These are phyloP conservation scores for Spizellomyces sp. DNA, from an alignment of 192 early-diverging fungal genomes.

Conservation along the genomic window DNA sequence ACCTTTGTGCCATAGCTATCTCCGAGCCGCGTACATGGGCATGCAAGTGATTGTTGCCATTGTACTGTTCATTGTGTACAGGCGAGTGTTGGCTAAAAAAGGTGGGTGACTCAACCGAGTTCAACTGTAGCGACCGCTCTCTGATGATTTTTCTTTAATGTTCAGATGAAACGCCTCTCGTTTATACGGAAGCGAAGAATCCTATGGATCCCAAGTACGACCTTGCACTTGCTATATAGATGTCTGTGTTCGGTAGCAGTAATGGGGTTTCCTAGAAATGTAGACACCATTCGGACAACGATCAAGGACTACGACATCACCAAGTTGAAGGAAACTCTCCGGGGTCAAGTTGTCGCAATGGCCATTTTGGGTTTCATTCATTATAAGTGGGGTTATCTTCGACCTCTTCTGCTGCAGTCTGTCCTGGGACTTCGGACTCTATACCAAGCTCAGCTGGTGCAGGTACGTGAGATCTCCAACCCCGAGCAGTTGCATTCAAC, in stretches of 20 bases:
- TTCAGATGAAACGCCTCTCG: slow-evolving; percentile 74
- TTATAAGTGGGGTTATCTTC: slow-evolving; percentile 84
- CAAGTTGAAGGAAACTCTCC: slow-evolving; percentile 68
- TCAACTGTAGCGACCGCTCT: not conserved
- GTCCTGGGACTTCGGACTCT: slow-evolving; percentile 76
- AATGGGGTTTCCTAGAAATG: slow-evolving; percentile 38
- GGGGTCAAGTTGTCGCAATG: slow-evolving; percentile 68
- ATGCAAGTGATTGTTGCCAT: slow-evolving; percentile 60
- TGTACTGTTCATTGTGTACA: slow-evolving; percentile 50
- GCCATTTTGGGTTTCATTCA: slow-evolving; percentile 79
- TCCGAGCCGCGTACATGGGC: slow-evolving; percentile 58
- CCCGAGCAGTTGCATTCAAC: too few species aligned
- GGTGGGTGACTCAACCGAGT: slow-evolving; percentile 43
- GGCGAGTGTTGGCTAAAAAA: slow-evolving; percentile 68
- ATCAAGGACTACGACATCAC: slow-evolving; percentile 78
- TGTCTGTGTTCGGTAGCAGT: not conserved
- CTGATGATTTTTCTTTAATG: not conserved
- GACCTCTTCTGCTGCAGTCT: slow-evolving; percentile 86
- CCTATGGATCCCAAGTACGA: slow-evolving; percentile 47
- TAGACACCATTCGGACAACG: slow-evolving; percentile 62
- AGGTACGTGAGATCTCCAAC: slow-evolving; percentile 12
- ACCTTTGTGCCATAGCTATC: slow-evolving; percentile 27
- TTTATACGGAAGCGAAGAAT: slow-evolving; percentile 77
- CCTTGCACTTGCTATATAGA: not conserved
- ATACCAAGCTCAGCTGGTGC: slow-evolving; percentile 69